Evolutionary conservation across 768 basidiomycete species (phyloP).

Genomic region (Pisolithus albus): DNA sequence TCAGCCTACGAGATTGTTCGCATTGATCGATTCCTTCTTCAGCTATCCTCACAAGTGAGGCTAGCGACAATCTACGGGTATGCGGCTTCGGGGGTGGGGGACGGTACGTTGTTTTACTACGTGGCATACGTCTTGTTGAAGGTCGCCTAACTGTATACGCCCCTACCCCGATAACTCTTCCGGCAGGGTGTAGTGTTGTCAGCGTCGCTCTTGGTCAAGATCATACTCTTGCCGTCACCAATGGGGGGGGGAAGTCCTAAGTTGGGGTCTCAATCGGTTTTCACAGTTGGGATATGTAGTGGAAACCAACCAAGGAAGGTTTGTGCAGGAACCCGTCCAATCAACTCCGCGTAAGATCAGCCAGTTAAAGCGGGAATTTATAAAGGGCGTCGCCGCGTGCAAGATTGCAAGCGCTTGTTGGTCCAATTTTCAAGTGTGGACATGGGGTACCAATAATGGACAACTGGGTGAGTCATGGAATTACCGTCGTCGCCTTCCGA

Average conservation of each 20-base stretch:
- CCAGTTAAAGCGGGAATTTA: constrained; percentile 67
- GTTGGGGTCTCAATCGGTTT: constrained; percentile 89
- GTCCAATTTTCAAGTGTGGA: constrained; percentile 66
- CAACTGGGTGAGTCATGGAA: constrained; percentile 61
- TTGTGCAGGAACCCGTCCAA: constrained; percentile 71
- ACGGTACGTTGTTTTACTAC: constrained; percentile 36
- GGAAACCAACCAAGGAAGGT: constrained; percentile 42
- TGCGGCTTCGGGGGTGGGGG: constrained; percentile 91
- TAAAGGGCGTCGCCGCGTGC: constrained; percentile 80
- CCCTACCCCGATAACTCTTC: constrained; percentile 53
- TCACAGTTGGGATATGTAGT: constrained; percentile 83
- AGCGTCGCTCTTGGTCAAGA: constrained; percentile 87
- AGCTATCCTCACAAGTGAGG: constrained; percentile 68
- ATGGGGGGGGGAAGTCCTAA: constrained; percentile 74
- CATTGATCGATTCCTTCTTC: not conserved
- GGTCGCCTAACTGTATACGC: constrained; percentile 52
- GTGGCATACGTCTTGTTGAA: not conserved
- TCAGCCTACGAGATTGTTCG: too few relatives aligned
- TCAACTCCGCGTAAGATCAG: constrained; percentile 69
- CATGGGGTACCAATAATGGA: constrained; percentile 92
- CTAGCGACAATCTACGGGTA: constrained; percentile 63
- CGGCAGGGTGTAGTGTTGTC: constrained; percentile 45
- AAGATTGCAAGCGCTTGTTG: constrained; percentile 86
- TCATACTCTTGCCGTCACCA: constrained; percentile 84
- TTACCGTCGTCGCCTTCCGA: too few relatives aligned